Base-by-base conservation (phyloP, 2,329 filamentous ascomycete species). In the Emmonsia crescens region DNA sequence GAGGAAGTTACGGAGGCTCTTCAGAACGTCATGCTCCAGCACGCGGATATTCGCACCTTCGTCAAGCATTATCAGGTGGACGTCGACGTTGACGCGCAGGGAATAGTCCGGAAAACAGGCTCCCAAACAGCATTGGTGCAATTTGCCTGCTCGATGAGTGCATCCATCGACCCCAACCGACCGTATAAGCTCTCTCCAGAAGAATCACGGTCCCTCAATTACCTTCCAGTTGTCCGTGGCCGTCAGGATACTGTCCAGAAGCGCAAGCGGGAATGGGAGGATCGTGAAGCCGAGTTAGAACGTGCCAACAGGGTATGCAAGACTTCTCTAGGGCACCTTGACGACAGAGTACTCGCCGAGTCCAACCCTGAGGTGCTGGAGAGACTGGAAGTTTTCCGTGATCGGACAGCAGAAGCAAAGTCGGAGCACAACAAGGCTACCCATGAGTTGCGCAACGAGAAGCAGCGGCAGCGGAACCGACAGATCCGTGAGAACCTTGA, bases 31-130 rank as follows among this genome's bases (percentile, higher is more conserved):
- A 70, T 69, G 24, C 61, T 70, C n/a, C 58, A 70, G 57, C 59
- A 70, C 64, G 52, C 60, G n/a, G 66, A 62, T 33, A 72, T 71
- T 52, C 49, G 65, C 31, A 72, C 67, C 2, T 72, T 72, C 62
- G 59, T 72, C 5, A 60, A 61, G 62, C 62, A 72, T 59, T 71
- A 72, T 56, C 64, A 65, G 29, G 61, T 71, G 16, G 69, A 65
- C 48, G 66, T 73, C 24, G 29, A 72, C 49, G 60, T 72, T 16
- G 63, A 73, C 46, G 52, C 60, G 19, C 63, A 71, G 64, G 66
- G 62, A 16, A 71, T 72, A 64, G 56, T 71, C 31, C 59, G 61
- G 19, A 65, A 66, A 49, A 57, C 66, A 42, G 63, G 61, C 33
- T 64, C 64, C 54, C 24, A 71, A 60, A 71, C 67, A 29, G 44